Evolutionary conservation across 148 eudicot species (phyloP).

Genomic region (Silene latifolia): DNA sequence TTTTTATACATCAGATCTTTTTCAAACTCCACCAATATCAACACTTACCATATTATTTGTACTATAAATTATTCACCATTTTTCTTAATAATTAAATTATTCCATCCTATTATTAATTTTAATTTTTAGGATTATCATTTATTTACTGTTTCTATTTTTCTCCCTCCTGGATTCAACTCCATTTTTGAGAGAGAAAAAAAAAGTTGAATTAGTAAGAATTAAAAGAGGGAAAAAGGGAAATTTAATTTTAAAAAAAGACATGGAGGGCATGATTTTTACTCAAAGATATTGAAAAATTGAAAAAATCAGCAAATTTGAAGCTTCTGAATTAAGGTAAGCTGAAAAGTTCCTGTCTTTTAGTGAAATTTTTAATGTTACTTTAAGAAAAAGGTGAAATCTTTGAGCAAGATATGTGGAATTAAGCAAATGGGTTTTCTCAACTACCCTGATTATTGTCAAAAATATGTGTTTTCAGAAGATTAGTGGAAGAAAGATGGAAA

Average conservation of each 20-base stretch:
- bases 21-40: not conserved
- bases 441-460: constrained; percentile 12
- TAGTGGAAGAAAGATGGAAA: constrained; percentile 15
- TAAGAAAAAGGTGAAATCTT: constrained; percentile 11
- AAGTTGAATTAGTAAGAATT: constrained; percentile 18
- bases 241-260: constrained; percentile 8
- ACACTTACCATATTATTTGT: not conserved
- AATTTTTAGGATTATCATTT: too few relatives aligned
- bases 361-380: constrained; percentile 5
- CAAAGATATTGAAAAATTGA: constrained; percentile 11
- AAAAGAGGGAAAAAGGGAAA: constrained; percentile 5
- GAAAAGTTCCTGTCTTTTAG: constrained; percentile 8
- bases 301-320: constrained; percentile 14
- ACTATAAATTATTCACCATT: too few relatives aligned
- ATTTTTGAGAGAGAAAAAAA: constrained; percentile 20
- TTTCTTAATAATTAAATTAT: too few relatives aligned
- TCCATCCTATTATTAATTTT: too few relatives aligned
- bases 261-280: constrained; percentile 23
- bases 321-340: constrained; percentile 34
- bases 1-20: constrained; percentile 19
- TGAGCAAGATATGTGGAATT: constrained; percentile 17
- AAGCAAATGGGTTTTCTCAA: constrained; percentile 24
- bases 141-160: constrained; percentile 12
- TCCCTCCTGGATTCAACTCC: too few relatives aligned
- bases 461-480: constrained; percentile 8